Conservation (phyloP, 1,284 basidiomycete species). For the Macrocystidia cucumis region DNA sequence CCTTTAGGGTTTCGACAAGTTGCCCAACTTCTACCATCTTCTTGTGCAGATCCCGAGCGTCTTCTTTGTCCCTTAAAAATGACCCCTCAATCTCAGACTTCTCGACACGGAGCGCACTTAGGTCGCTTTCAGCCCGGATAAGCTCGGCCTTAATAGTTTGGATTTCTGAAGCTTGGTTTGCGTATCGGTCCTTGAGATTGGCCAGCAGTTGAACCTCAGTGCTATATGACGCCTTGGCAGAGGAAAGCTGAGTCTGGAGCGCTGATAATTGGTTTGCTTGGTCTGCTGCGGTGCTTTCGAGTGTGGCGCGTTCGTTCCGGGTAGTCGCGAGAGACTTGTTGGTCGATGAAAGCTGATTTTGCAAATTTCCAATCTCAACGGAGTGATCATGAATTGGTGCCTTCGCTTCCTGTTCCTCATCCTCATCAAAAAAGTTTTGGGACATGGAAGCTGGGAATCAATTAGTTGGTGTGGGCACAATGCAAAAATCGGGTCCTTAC, state of each 20-base stretch:
- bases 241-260: slow-evolving; percentile 68
- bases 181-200: slow-evolving; percentile 66
- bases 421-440: slow-evolving; percentile 63
- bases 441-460: slow-evolving; percentile 10
- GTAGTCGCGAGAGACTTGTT: slow-evolving; percentile 57
- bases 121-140: slow-evolving; percentile 88
- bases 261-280: slow-evolving; percentile 67
- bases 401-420: slow-evolving; percentile 48
- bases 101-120: slow-evolving; percentile 85
- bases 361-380: slow-evolving; percentile 80
- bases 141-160: slow-evolving; percentile 72
- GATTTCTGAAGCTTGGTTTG: slow-evolving; percentile 73
- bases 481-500: slow-evolving; percentile 34
- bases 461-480: slow-evolving; percentile 21
- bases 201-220: slow-evolving; percentile 74
- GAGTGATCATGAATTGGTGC: slow-evolving; percentile 60
- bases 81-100: slow-evolving; percentile 89
- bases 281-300: slow-evolving; percentile 52
- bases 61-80: slow-evolving; percentile 91
- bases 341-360: slow-evolving; percentile 82
- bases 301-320: slow-evolving; percentile 47
- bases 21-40: slow-evolving; percentile 77
- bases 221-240: slow-evolving; percentile 78
- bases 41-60: slow-evolving; percentile 80
- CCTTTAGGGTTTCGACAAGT: slow-evolving; percentile 68